Percentiles rank a stretch among this genome's conserved stretches.
Conservation (phyloP, 257 asterid species). For the Ballota nigra region DNA sequence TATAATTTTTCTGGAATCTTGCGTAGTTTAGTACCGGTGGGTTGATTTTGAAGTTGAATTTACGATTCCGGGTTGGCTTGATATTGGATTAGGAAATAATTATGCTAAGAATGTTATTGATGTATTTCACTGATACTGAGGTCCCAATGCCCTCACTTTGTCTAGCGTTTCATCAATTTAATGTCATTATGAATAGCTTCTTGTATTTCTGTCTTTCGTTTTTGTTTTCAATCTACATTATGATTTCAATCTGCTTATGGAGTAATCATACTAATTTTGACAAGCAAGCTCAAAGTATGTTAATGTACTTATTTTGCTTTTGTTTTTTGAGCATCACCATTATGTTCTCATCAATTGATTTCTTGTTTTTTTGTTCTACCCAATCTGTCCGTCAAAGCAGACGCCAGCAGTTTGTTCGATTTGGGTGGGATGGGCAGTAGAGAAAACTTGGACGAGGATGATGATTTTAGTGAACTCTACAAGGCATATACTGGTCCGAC, state of each 20-base stretch:
- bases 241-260: not conserved
- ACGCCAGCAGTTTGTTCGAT: constrained; percentile 26
- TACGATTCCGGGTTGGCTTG: not conserved
- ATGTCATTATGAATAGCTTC: not conserved
- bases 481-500: constrained; percentile 92
- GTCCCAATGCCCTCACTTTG: not conserved
- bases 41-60: not conserved
- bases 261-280: not conserved
- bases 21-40: not conserved
- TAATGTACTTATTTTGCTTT: not conserved
- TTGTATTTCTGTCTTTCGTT: not conserved
- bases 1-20: not conserved
- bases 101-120: not conserved
- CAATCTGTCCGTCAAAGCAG: not conserved
- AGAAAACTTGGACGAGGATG: constrained; percentile 69
- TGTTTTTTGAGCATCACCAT: not conserved
- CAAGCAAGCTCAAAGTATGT: not conserved
- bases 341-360: not conserved
- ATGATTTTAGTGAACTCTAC: constrained; percentile 87
- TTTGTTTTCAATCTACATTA: not conserved
- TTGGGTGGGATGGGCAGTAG: constrained; percentile 59
- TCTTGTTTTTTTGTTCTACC: not conserved
- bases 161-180: not conserved
- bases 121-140: not conserved
- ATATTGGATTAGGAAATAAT: not conserved